Evolutionary conservation across 768 basidiomycete species (phyloP), one percentile per base, ranked within the genome.

Genomic region (Tulasnella sp.): DNA sequence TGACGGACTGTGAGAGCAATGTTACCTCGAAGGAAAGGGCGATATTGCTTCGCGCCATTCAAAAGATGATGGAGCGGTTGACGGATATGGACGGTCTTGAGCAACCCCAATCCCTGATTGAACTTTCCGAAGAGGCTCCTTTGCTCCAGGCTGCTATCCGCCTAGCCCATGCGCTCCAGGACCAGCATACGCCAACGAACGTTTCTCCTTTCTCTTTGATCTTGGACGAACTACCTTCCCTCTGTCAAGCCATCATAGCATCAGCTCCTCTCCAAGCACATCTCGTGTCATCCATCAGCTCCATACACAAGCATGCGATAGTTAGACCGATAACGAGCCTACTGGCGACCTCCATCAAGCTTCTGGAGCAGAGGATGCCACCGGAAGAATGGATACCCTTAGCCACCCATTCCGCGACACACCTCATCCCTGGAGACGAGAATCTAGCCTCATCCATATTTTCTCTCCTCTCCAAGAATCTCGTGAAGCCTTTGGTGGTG

Each of bases 341-440:
- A 4, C 71, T 90, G 4, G 65, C 68, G 27, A 42, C 0, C 67
- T 66, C 17, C 84, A 83, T 87, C 73, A 82, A 11, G 83, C 85
- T 4, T 76, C 70, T 21, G 76, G 76, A n/a, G 70, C 78, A 3
- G 71, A 75, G 27, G 76, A 22, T 31, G 38, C 27, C 43, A 63
- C 43, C 53, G 25, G 22, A 30, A 34, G 60, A 61, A 19, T 87
- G 86, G 85, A 71, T 84, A 41, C 80, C 81, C 0, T 84, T 85
- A 62, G 79, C 81, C 2, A 75, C 84, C 31, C 71, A 78, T 0
- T 76, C 86, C 48, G 64, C 87, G 0, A 63, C 70, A 12, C 71
- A 76, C 31, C 72, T 84, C 22, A 72, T 82, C 11, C 86, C 85
- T 0, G 90, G 91, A 11, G 86, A 93, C 63, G 92, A 93, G 67